These are phyloP conservation scores for Aspergillus awamori DNA, from an alignment of 2,329 filamentous ascomycete genomes.

Conservation along the genomic window DNA sequence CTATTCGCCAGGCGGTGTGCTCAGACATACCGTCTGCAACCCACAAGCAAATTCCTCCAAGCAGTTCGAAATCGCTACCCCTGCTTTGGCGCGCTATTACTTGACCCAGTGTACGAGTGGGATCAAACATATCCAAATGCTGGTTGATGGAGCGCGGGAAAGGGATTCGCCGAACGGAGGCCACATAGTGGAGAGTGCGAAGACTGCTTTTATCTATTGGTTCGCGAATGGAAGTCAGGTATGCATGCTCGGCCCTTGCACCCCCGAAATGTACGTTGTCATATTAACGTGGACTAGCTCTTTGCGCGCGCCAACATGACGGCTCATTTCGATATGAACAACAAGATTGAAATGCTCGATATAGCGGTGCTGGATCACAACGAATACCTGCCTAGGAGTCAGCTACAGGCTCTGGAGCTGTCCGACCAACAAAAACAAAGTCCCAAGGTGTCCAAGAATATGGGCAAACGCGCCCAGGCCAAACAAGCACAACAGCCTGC, in stretches of 20 bases:
- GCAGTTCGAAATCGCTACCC: slow-evolving; percentile 81
- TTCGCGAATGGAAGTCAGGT: slow-evolving; percentile 83
- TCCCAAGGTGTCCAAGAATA: slow-evolving; percentile 61
- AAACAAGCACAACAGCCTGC: slow-evolving; percentile 49
- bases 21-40: slow-evolving; percentile 69
- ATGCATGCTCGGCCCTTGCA: slow-evolving; percentile 35
- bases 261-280: neutral
- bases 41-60: slow-evolving; percentile 63
- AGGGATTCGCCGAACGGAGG: slow-evolving; percentile 62
- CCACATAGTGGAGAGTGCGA: slow-evolving; percentile 74
- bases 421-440: slow-evolving; percentile 60
- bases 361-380: slow-evolving; percentile 76
- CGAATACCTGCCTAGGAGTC: slow-evolving; percentile 77
- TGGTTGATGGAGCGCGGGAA: slow-evolving; percentile 70
- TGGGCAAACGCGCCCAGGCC: slow-evolving; percentile 54
- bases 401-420: slow-evolving; percentile 53
- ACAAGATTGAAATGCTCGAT: slow-evolving; percentile 83
- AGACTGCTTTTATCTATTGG: slow-evolving; percentile 84
- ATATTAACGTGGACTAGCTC: slow-evolving; percentile 54
- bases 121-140: slow-evolving; percentile 81
- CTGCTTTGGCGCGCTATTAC: slow-evolving; percentile 85
- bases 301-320: slow-evolving; percentile 76
- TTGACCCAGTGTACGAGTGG: slow-evolving; percentile 86
- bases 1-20: slow-evolving; percentile 76
- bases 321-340: slow-evolving; percentile 75